Conservation (phyloP, 768 basidiomycete genomes). For the Hysterangium stoloniferum region DNA sequence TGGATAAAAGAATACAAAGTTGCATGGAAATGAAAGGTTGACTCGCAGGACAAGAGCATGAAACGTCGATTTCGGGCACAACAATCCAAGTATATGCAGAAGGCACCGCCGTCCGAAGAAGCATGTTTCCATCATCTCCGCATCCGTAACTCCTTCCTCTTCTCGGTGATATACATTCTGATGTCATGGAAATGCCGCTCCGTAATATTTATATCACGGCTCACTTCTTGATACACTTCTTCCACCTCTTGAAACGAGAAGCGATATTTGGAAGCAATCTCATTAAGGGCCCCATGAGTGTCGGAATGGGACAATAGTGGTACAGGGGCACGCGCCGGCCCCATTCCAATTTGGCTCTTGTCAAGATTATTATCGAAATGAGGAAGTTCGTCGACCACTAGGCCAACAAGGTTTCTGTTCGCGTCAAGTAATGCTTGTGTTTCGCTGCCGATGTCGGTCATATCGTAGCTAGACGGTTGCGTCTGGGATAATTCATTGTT, state of each 20-base stretch:
- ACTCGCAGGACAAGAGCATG: too few species aligned
- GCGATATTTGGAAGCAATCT: conserved; percentile 60
- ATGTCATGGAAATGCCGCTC: conserved; percentile 58
- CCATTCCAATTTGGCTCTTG: not conserved
- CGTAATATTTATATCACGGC: conserved; percentile 63
- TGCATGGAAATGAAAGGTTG: too few species aligned
- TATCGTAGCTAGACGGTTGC: not conserved
- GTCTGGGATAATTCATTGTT: not conserved
- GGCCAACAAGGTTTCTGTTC: not conserved
- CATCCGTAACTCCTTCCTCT: too few species aligned
- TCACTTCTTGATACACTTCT: conserved; percentile 63
- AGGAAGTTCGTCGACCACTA: not conserved
- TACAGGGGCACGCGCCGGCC: not conserved
- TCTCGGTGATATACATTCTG: conserved; percentile 29
- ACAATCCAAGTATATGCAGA: too few species aligned
- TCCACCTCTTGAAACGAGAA: conserved; percentile 74
- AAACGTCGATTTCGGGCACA: too few species aligned
- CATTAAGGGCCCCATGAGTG: conserved; percentile 47
- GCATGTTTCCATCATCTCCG: too few species aligned
- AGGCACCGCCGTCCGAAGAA: too few species aligned
- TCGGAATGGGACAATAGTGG: too few species aligned
- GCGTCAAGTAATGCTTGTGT: conserved; percentile 5
- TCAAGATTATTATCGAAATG: not conserved
- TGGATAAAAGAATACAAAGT: too few species aligned
- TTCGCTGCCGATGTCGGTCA: not conserved